Conservation (phyloP, 495 filamentous ascomycete genomes). For the Penicillium coprophilum region DNA sequence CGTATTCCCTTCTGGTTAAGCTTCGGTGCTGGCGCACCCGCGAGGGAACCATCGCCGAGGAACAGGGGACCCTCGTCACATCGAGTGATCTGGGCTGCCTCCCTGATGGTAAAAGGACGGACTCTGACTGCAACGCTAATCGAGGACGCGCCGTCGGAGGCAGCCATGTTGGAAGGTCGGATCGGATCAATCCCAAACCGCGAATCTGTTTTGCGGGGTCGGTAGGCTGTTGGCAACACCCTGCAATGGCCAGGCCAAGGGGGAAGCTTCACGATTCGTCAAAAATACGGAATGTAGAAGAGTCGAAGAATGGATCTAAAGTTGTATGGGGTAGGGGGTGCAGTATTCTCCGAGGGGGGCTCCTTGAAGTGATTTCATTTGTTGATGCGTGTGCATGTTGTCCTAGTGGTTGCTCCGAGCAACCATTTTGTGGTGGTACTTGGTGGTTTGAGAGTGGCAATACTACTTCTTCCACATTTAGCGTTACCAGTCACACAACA, state of each 20-base stretch:
- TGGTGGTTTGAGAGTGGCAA: constrained; percentile 11
- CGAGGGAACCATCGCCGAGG: constrained; percentile 91
- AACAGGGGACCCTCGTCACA: constrained; percentile 87
- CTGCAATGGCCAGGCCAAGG: constrained; percentile 22
- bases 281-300: constrained; percentile 24
- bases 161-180: constrained; percentile 46
- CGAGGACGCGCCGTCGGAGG: constrained; percentile 61
- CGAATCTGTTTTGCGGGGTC: constrained; percentile 19
- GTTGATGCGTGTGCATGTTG: constrained; percentile 38
- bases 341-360: constrained; percentile 34
- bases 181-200: constrained; percentile 18
- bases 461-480: not conserved
- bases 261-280: constrained; percentile 16
- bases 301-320: constrained; percentile 30
- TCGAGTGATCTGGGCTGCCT: constrained; percentile 67
- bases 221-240: constrained; percentile 26
- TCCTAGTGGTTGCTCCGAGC: constrained; percentile 41
- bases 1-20: constrained; percentile 83
- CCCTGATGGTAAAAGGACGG: constrained; percentile 78
- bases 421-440: constrained; percentile 28
- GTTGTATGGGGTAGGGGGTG: constrained; percentile 29
- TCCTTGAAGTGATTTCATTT: constrained; percentile 33
- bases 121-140: constrained; percentile 80
- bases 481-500: not conserved
- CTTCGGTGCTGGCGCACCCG: constrained; percentile 75